phyloP scores from a whole-genome alignment of 805 yeast species.

The Wilhelminamyces savonicus region DNA sequence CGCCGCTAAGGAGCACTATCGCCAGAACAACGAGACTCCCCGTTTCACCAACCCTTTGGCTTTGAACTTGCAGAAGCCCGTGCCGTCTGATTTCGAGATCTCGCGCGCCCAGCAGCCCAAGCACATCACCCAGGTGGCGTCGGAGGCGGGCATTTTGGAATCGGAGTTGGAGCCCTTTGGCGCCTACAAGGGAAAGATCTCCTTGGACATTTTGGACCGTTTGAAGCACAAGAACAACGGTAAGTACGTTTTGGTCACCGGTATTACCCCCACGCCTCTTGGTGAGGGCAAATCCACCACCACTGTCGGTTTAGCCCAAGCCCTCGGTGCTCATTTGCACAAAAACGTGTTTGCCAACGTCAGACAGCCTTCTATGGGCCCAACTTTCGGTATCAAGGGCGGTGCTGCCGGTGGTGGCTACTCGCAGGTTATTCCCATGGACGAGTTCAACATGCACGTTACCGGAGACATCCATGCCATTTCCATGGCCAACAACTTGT shows the following conservation, averaged over 20 bases:
- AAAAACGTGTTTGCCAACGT: constrained; percentile 72
- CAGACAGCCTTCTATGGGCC: constrained; percentile 86
- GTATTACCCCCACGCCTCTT: constrained; percentile 80
- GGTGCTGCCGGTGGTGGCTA: constrained; percentile 93
- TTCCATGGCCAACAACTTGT: constrained; percentile 71
- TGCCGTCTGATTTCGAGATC: constrained; percentile 76
- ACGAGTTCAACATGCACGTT: constrained; percentile 79
- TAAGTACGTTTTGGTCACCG: constrained; percentile 70
- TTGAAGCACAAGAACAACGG: constrained; percentile 57
- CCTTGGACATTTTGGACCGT: constrained; percentile 56
- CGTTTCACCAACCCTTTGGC: constrained; percentile 49
- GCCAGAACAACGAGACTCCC: constrained; percentile 35
- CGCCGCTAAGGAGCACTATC: constrained; percentile 54
- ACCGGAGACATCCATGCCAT: constrained; percentile 86
- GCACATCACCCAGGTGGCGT: constrained; percentile 60
- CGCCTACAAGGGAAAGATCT: constrained; percentile 70
- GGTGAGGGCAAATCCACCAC: constrained; percentile 87
- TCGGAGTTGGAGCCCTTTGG: constrained; percentile 73
- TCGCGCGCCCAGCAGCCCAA: constrained; percentile 73
- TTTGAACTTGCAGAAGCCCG: constrained; percentile 54
- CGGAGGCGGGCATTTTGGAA: constrained; percentile 61
- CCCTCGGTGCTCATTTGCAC: constrained; percentile 68
- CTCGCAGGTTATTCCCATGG: constrained; percentile 85
- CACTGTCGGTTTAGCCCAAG: constrained; percentile 77
- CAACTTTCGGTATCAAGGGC: constrained; percentile 83